phyloP scores from a whole-genome alignment of 164 flowering plant genomes.

The Stephania cephalantha region DNA sequence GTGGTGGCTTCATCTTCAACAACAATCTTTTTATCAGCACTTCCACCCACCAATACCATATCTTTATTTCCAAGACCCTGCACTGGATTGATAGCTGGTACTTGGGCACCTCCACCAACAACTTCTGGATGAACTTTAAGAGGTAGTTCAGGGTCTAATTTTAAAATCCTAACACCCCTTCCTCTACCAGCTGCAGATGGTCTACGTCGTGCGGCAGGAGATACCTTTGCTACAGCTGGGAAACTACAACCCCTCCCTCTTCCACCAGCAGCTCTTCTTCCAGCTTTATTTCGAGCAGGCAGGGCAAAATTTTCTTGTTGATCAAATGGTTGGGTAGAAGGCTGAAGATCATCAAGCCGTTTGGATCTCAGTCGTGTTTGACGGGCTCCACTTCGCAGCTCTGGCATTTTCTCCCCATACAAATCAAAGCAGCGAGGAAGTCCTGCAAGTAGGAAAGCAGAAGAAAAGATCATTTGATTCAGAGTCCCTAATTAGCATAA shows the following conservation, averaged over 20 bases:
- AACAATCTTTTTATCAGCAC: constrained; percentile 64
- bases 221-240: constrained; percentile 50
- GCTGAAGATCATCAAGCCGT: constrained; percentile 78
- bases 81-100: constrained; percentile 39
- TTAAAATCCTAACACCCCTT: constrained; percentile 59
- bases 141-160: constrained; percentile 72
- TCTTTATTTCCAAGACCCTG: constrained; percentile 62
- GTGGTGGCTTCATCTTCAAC: constrained; percentile 67
- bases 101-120: constrained; percentile 43
- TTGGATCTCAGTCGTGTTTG: constrained; percentile 55
- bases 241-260: constrained; percentile 81
- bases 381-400: constrained; percentile 88
- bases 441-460: constrained; percentile 8
- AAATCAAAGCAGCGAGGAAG: constrained; percentile 38
- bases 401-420: constrained; percentile 97
- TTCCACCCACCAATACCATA: constrained; percentile 62
- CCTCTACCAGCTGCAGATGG: constrained; percentile 76
- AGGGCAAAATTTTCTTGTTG: constrained; percentile 51
- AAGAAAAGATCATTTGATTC: too few species aligned
- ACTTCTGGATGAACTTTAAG: constrained; percentile 55
- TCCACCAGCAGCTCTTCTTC: constrained; percentile 71
- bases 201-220: constrained; percentile 46
- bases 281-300: constrained; percentile 58
- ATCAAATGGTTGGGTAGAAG: constrained; percentile 47
- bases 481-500: too few species aligned